Base-by-base conservation (phyloP, 192 early-diverging fungal genomes). In the Coemansia asiatica region DNA sequence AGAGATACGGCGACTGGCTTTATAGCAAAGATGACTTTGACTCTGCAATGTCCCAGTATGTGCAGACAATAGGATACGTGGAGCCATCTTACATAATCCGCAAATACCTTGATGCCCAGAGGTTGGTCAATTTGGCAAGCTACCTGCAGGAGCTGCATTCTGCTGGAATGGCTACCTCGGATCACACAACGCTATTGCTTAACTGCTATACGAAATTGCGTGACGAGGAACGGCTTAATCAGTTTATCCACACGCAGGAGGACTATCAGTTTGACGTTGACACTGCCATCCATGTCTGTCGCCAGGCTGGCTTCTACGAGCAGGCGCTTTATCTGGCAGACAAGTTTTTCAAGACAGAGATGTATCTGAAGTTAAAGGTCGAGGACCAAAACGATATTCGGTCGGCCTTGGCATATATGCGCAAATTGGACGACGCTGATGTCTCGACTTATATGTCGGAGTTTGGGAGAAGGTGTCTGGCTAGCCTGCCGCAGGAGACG, bases 191-290 rank as follows among this genome's bases (percentile, higher is more conserved):
- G 1, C 77, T 97, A 63, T 79, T 99, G 47, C 82, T 99, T 15
- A 97, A 97, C 73, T 99, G 97, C 83, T 99, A 99, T 74, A 94
- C 95, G 7, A 96, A 97, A 75, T 82, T 96, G 26, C 90, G 92
- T 61, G 94, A 94, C 75, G 89, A 92, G 18, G 85, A 85, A 51
- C 66, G 88, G n/a, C 72, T 99, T 6, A 90, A 95, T 75, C 85
- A 87, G 72, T 97, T 99, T 69, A 91, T 98, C 28, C 72, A 88
- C 76, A 89, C 87, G 12, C 89, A 90, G 67, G 86, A 80, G 19
- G 89, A 94, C 54, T 80, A 90, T 54, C 87, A 86, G 25, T 98
- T 98, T 75, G 97, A 98, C 66, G 81, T 97, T 8, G 94, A 96
- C 56, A 97, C 94, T 0, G 97, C 95, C 27, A 96, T 98, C 61